Evolutionary conservation across 345 rosid species (phyloP), one percentile per base, ranked within the genome.

Genomic region (Salix arbutifolia): DNA sequence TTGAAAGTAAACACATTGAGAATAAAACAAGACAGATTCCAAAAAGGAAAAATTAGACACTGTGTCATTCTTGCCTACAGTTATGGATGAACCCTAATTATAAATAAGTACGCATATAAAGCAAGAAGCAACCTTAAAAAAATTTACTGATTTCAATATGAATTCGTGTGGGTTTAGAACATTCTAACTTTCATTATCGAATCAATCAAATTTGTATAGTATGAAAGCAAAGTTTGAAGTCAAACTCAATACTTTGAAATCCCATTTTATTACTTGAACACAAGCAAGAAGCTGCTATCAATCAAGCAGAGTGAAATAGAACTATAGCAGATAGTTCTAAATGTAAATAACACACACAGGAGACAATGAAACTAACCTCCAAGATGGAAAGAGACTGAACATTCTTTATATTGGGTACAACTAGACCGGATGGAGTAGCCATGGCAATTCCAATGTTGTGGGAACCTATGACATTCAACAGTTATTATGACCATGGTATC

Each of bases 361-460:
- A 25, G 30, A 40, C 28, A 65, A 31, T 28, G 17, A 46, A 74
- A 80, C 87, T 66, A 25, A 91, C 93, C 97, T 91, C 93, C 77
- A 89, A 81, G 78, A 93, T 74, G 65, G 97, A 91, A 74, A 90
- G 90, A 66, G 90, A 81, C 79, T 91, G 96, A 70, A 90, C 96
- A 84, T 93, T 95, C 91, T 93, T 95, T 81, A 95, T 88, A 80
- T 90, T 93, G 3, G 99, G 99, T 67, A 93, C 99, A 9, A 90
- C 97, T 9, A 95, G 90, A 13, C 99, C 99, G 60, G 79, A 73
- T 40, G 94, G 91, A 74, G 97, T 93, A 83, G 96, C 97, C 96
- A 95, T 95, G 52, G 99, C 99, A 78, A 95, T 86, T 77, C 99
- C 99, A 74, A 95, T 89, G 72, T 95, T 91, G 81, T 93, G 99